Percentiles rank a stretch among this genome's conserved stretches.
phyloP scores from a whole-genome alignment of 192 early-diverging fungal species.

The Gonapodya sp. region DNA sequence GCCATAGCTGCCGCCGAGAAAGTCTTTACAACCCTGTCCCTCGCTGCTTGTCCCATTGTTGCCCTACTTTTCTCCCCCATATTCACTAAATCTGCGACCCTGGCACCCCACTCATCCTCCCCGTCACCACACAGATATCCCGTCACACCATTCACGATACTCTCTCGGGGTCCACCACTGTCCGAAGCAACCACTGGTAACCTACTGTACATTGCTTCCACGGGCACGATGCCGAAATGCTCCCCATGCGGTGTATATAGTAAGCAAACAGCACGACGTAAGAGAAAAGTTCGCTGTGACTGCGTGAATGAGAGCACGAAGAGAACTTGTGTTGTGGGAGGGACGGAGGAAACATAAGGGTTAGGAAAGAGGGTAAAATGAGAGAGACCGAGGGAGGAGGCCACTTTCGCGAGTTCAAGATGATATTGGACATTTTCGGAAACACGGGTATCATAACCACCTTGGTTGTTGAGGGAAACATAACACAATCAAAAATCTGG shows the following conservation, averaged over 20 bases:
- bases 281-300: constrained; percentile 61
- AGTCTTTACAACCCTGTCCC: constrained; percentile 40
- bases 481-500: background rate
- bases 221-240: constrained; percentile 95
- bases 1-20: constrained; percentile 65
- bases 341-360: constrained; percentile 14
- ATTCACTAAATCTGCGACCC: constrained; percentile 40
- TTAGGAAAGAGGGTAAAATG: constrained; percentile 26
- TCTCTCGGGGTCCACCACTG: constrained; percentile 79
- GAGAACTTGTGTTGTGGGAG: constrained; percentile 42
- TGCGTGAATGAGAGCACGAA: constrained; percentile 86
- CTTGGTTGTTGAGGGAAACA: constrained; percentile 24
- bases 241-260: constrained; percentile 90
- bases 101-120: constrained; percentile 51
- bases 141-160: constrained; percentile 58
- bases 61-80: constrained; percentile 66
- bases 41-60: constrained; percentile 58
- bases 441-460: constrained; percentile 78
- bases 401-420: constrained; percentile 53
- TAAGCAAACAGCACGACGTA: constrained; percentile 49
- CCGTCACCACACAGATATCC: constrained; percentile 63
- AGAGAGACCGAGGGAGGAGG: constrained; percentile 28
- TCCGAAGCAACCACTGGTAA: constrained; percentile 82
- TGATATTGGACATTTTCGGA: constrained; percentile 81
- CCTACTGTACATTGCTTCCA: constrained; percentile 86